Percentiles rank a stretch among this genome's conserved stretches.
phyloP scores from a whole-genome alignment of 1,139 yeast species.

The Fermentozyma sake region DNA sequence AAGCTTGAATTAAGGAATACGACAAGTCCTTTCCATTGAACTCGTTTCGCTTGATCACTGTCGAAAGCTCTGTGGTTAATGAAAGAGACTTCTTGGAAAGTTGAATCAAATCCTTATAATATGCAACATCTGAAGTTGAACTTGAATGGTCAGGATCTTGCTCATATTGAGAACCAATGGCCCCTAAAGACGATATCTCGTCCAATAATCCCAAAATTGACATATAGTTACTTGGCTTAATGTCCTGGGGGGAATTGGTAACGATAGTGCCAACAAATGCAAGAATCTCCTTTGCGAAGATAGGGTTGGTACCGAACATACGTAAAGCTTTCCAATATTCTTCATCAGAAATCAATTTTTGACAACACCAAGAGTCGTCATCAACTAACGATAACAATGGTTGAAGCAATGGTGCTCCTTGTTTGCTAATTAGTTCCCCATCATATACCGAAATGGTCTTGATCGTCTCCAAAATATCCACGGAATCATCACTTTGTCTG shows the following conservation, averaged over 20 bases:
- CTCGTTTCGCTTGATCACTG: constrained; percentile 19
- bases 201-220: constrained; percentile 66
- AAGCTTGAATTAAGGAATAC: constrained; percentile 67
- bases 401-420: constrained; percentile 47
- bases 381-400: constrained; percentile 53
- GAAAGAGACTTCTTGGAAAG: constrained; percentile 60
- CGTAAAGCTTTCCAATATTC: constrained; percentile 65
- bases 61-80: constrained; percentile 49
- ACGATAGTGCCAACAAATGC: constrained; percentile 46
- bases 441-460: constrained; percentile 25
- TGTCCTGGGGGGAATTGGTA: constrained; percentile 29
- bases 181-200: constrained; percentile 79
- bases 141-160: constrained; percentile 50
- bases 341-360: constrained; percentile 38
- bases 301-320: constrained; percentile 51
- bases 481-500: constrained; percentile 23
- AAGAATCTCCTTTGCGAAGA: constrained; percentile 47
- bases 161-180: constrained; percentile 75
- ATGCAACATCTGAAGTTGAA: constrained; percentile 41
- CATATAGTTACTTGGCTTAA: constrained; percentile 53
- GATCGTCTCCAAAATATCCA: constrained; percentile 16
- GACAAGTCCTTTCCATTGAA: constrained; percentile 33
- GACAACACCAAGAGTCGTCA: constrained; percentile 45
- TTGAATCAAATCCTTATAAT: constrained; percentile 48
- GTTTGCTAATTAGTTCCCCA: constrained; percentile 37